Base-by-base conservation (phyloP, 2,329 filamentous ascomycete species). In the Talaromyces funiculosus region DNA sequence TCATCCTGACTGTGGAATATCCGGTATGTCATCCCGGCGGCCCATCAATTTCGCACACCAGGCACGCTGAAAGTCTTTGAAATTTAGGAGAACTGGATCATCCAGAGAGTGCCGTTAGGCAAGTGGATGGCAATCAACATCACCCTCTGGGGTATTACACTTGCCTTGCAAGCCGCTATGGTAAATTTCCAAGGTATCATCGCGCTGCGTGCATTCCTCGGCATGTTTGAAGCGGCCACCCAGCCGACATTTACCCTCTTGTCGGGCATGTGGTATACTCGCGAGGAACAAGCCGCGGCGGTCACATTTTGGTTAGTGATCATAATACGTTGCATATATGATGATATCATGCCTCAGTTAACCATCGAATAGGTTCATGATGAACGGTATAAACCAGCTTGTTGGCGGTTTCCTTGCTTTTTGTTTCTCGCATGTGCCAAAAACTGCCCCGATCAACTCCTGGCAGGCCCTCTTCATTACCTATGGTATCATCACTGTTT, bases 201-300 rank as follows among this genome's bases (percentile, higher is more conserved):
- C 26, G 84, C 83, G 0, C 81, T 89, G 24, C 82, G 87, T 0
- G 86, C 89, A 69, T 84, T 90, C 66, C 79, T 89, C 0, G 88
- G 87, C 33, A 78, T 87, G 0, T 87, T 87, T 61, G 87, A 90
- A 69, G 79, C 85, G 0, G 84, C 86, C 0, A 85, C 89, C 1
- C 88, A 85, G 0, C 87, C 87, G 0, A 86, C 86, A 0, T 89
- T 89, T 65, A 82, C 85, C 0, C 77, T 90, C 1, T 81, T 90
- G 66, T 89, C 86, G 0, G 83, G 3, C 85, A 76, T 67, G 73
- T 74, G 59, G 22, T 67, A 63, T 42, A 62, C 59, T 29, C 62
- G 62, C n/a, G 60, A 63, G 31, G 60, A 63, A 29, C 60, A 63
- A 42, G 62, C 62, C 20, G 56, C 59, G 5, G 31, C 35, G 5